Percentiles rank a stretch among this genome's conserved stretches.
These are phyloP conservation scores for Penstemon eatonii DNA, from an alignment of 257 asterid genomes.

Conservation along the genomic window DNA sequence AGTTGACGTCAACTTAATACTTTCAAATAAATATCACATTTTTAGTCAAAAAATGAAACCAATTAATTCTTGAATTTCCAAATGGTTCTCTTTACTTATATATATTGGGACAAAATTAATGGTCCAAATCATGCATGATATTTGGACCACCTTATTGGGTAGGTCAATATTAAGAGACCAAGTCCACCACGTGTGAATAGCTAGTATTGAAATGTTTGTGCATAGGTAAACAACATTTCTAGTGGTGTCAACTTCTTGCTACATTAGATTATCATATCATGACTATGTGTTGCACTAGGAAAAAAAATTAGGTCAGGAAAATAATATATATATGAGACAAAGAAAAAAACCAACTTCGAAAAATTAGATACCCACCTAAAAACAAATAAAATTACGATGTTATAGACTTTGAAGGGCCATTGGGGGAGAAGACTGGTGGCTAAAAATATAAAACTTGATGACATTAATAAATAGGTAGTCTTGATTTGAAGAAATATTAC, in stretches of 20 bases:
- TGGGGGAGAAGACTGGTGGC: too few species aligned
- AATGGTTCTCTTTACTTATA: too few species aligned
- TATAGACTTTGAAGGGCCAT: too few species aligned
- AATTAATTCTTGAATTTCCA: too few species aligned
- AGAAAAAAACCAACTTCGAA: background rate
- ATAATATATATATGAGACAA: background rate
- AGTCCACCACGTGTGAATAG: slow-evolving; percentile 34
- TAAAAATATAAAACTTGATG: too few species aligned
- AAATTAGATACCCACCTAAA: slow-evolving; percentile 29
- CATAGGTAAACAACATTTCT: slow-evolving; percentile 25
- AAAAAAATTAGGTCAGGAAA: slow-evolving; percentile 39
- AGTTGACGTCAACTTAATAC: too few species aligned
- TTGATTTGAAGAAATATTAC: too few species aligned
- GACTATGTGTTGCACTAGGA: slow-evolving; percentile 28
- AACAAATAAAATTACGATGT: background rate
- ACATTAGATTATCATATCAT: slow-evolving; percentile 9
- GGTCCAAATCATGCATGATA: slow-evolving; percentile 35
- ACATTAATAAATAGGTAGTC: too few species aligned
- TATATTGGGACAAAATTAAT: slow-evolving; percentile 22
- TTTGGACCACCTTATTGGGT: slow-evolving; percentile 30
- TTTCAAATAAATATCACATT: too few species aligned
- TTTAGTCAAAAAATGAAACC: too few species aligned
- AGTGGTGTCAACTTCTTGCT: slow-evolving; percentile 46
- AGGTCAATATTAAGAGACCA: slow-evolving; percentile 17
- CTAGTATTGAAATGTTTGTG: slow-evolving; percentile 20